Evolutionary conservation across 371 early-diverging fungal species (phyloP).

Genomic region (Dichotomocladium elegans): DNA sequence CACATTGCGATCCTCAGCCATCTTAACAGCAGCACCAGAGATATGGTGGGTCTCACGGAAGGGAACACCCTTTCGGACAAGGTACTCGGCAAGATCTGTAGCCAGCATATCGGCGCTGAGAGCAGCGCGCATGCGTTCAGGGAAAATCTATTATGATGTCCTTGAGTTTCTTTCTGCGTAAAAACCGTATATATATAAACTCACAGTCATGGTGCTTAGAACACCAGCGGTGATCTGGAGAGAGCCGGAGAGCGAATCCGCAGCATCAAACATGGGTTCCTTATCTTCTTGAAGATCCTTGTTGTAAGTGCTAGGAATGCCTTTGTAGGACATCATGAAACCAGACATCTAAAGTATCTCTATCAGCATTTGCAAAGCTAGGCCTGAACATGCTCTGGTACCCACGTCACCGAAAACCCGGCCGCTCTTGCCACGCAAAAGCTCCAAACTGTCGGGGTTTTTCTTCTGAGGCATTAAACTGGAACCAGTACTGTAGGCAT

Average conservation of each 20-base stretch:
- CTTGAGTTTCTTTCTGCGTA: neutral
- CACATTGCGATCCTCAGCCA: constrained; percentile 83
- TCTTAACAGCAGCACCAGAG: constrained; percentile 89
- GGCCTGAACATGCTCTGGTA: neutral
- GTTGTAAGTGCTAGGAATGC: constrained; percentile 96
- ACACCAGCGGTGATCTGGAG: constrained; percentile 91
- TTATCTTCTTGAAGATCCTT: constrained; percentile 99
- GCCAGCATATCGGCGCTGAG: constrained; percentile 94
- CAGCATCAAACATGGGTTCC: constrained; percentile 95
- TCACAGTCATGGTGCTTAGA: constrained; percentile 78
- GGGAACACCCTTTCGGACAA: constrained; percentile 90
- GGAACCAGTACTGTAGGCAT: constrained; percentile 96
- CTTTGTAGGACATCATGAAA: constrained; percentile 97
- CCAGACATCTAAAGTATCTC: constrained; percentile 67
- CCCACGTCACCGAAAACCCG: constrained; percentile 89
- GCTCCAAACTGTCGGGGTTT: constrained; percentile 95
- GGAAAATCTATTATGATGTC: constrained; percentile 50
- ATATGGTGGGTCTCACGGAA: constrained; percentile 98
- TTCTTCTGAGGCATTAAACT: constrained; percentile 99
- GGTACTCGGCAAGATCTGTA: constrained; percentile 96
- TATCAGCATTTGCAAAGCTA: too few relatives aligned
- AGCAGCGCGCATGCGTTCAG: constrained; percentile 68
- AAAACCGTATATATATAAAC: neutral
- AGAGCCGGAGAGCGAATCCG: constrained; percentile 82
- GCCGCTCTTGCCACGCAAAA: constrained; percentile 94